A percentile compares a stretch with the other conserved stretches of the same genome.
phyloP scores from a whole-genome alignment of 148 eudicot species.

The Beta vulgaris region DNA sequence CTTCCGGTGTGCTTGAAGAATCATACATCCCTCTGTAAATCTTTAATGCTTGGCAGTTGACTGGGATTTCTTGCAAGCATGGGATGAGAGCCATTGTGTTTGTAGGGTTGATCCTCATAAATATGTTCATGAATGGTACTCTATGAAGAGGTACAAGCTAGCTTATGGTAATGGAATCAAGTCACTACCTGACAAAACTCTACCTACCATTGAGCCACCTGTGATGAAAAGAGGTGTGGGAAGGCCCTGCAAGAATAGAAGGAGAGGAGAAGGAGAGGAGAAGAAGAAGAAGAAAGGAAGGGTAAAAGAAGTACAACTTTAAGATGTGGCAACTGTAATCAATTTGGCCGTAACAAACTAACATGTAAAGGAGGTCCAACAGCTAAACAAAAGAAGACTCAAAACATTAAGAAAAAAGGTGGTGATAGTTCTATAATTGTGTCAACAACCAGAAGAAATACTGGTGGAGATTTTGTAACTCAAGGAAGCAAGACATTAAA shows the following conservation, averaged over 20 bases:
- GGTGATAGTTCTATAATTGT: too few species aligned
- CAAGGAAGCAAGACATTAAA: too few species aligned
- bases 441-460: too few species aligned
- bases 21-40: not conserved
- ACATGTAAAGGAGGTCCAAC: not conserved
- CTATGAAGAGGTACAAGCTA: not conserved
- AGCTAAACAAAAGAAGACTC: not conserved
- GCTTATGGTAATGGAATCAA: not conserved
- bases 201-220: not conserved
- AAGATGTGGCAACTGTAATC: not conserved
- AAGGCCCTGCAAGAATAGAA: not conserved
- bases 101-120: not conserved
- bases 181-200: not conserved
- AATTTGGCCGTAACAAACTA: not conserved
- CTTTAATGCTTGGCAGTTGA: not conserved
- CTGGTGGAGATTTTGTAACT: too few species aligned
- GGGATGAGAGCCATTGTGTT: not conserved
- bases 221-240: not conserved
- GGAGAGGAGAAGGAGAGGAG: not conserved
- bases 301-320: not conserved
- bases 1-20: not conserved
- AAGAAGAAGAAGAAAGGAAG: not conserved
- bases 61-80: not conserved
- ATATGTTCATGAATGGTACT: not conserved
- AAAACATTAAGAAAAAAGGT: too few species aligned